Evolutionary conservation across 1,139 yeast species (phyloP), one percentile per base, ranked within the genome.

Genomic region (Meyerozyma carpophila): DNA sequence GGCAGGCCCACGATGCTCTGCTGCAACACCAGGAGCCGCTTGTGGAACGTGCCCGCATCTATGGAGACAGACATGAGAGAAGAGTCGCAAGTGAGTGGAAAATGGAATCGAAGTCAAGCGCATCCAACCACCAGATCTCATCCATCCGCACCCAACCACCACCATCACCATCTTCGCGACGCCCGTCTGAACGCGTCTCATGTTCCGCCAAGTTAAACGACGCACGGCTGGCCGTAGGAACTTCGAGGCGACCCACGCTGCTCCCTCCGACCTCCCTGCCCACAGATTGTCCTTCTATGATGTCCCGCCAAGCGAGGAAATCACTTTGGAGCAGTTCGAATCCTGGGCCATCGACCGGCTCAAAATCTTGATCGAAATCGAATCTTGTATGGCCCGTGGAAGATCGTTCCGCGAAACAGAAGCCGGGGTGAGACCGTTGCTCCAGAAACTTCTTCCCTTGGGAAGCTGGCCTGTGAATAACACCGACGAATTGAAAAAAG

Each of bases 331-430:
- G 51, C 87, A 93, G 58, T 94, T 93, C 62, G 98, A 93, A 63
- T 74, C 75, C 14, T 93, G 97, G 97, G 98, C 98, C 8, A 85
- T 93, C 41, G 98, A 93, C 57, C 71, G 99, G 49, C 73, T 93
- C 50, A 82, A 84, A 57, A 80, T 93, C 8, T 73, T 94, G 47
- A 78, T 89, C 46, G 96, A 90, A 59, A 83, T 93, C 41, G 97
- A 91, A 57, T 78, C 90, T 7, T 80, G 85, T 52, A 61, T 75
- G 41, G 81, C 85, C 31, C 73, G 95, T 50, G 82, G 84, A 49
- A 82, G 82, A 56, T 64, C 77, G 1, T 61, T 75, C 41, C 77
- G 76, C 50, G 97, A 90, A 46, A 77, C 81, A 39, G 93, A 85
- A 53, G 59, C 67, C 9, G 67, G 78, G 10, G 66, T 93, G 52